Evolutionary conservation across 2,329 filamentous ascomycete genomes (phyloP).

Genomic region (Aureobasidium zeae): DNA sequence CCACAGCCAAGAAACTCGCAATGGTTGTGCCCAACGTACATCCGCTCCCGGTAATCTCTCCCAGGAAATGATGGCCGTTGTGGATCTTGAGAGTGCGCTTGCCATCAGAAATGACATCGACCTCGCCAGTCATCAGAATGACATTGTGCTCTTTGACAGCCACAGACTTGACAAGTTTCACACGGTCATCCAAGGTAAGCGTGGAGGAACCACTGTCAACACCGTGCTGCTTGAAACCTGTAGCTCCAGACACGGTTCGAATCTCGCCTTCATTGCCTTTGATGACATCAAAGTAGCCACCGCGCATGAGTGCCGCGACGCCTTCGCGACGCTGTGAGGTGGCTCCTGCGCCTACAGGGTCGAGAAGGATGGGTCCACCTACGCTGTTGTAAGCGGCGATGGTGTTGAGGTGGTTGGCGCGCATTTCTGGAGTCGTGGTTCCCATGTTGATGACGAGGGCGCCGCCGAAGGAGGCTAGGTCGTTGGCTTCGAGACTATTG

Average conservation of each 20-base stretch:
- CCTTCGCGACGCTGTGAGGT: slow-evolving; percentile 64
- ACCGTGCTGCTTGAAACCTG: slow-evolving; percentile 56
- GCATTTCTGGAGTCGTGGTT: slow-evolving; percentile 67
- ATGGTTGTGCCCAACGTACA: slow-evolving; percentile 78
- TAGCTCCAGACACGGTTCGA: slow-evolving; percentile 55
- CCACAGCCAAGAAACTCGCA: slow-evolving; percentile 62
- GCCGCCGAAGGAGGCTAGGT: slow-evolving; percentile 68
- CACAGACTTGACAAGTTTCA: slow-evolving; percentile 53
- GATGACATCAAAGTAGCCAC: slow-evolving; percentile 75
- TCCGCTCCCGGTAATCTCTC: slow-evolving; percentile 62
- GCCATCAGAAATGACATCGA: slow-evolving; percentile 72
- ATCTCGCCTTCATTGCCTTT: slow-evolving; percentile 95
- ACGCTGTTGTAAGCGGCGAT: slow-evolving; percentile 71
- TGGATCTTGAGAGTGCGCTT: slow-evolving; percentile 54
- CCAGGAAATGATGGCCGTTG: slow-evolving; percentile 68
- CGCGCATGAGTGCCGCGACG: slow-evolving; percentile 59
- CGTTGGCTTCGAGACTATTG: slow-evolving; percentile 69
- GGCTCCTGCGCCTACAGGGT: slow-evolving; percentile 85
- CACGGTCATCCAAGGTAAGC: slow-evolving; percentile 46
- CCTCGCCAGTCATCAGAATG: slow-evolving; percentile 71
- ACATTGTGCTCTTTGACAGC: slow-evolving; percentile 61
- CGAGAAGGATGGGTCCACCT: slow-evolving; percentile 68
- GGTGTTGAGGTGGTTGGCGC: slow-evolving; percentile 63
- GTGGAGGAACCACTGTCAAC: slow-evolving; percentile 65
- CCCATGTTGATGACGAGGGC: slow-evolving; percentile 92